Evolutionary conservation across 2,329 filamentous ascomycete genomes (phyloP), one percentile per base, ranked within the genome.

Genomic region (Fusarium caatingaense): DNA sequence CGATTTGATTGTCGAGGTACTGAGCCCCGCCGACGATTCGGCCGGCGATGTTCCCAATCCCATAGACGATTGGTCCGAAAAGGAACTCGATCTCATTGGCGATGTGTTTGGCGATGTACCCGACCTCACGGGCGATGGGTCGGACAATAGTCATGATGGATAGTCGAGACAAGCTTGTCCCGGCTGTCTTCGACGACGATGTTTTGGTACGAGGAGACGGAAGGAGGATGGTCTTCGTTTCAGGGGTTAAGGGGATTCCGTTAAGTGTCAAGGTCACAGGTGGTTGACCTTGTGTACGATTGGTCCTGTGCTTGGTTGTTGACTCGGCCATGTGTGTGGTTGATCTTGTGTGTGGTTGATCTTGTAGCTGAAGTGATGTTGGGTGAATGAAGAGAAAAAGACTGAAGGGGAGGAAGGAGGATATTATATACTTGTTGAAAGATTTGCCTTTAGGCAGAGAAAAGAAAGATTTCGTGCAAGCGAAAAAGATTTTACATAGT

Each of bases 301-400:
- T 34, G 6, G 28, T 28, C 28, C 6, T 30, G 28, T 16, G 28
- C 28, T 13, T 15, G 28, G 12, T 30, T 30, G 28, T 30, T 30
- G 12, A 30, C 30, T 34, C 16, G 32, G 1, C 18, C 32, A 16
- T 34, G 32, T 5, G 8, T 18, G 4, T 34, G 32, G 16, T 18
- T 4, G 15, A 18, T 34, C 16, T 3, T 34, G 32, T 18, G 32
- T 34, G 32, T 34, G 32, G 32, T n/a, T 11, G 34, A n/a, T n/a
- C 9, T n/a, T 12, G 34, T 37, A 37, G 18, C 18, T 37, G 34
- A 18, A 18, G 10, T 7, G 34, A n/a, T 37, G 10, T n/a, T n/a
- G 10, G 18, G 10, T 18, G 3, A 37, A n/a, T 5, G 34, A 12
- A 37, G 18, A 12, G 2, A 4, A n/a, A n/a, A n/a, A 3, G 1